Evolutionary conservation across 208 protist species (phyloP).

Genomic region (Vickermania ingenoplastis): DNA sequence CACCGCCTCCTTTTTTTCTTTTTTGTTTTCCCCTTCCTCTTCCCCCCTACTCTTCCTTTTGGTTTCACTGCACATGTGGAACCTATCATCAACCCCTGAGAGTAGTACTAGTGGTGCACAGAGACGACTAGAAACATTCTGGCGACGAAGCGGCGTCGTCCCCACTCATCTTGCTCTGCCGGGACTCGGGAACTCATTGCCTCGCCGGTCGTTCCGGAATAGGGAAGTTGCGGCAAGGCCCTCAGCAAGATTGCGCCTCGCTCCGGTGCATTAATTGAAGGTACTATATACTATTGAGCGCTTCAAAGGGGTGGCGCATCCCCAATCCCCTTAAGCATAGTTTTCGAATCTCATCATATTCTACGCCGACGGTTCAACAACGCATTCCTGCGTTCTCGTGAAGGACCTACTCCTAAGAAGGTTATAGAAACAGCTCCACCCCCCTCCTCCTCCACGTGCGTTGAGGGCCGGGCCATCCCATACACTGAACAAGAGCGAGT

Average conservation of each 20-base stretch:
- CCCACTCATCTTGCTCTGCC: not conserved
- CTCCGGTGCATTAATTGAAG: no score
- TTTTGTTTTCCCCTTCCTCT: conserved; percentile 11
- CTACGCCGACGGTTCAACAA: no score
- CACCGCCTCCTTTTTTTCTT: conserved; percentile 1
- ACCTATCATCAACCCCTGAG: no score
- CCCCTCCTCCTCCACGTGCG: no score
- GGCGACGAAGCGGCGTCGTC: not conserved
- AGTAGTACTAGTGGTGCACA: no score
- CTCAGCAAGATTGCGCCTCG: no score
- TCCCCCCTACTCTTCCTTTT: not conserved
- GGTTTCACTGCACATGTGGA: conserved; percentile 1
- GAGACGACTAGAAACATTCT: no score
- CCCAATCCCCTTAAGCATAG: no score
- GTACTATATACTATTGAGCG: no score
- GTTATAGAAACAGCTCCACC: no score
- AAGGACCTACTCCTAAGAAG: not conserved
- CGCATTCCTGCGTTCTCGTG: not conserved
- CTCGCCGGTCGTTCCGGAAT: not conserved
- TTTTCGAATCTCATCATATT: no score
- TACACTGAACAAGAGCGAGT: not conserved
- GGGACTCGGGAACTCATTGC: not conserved
- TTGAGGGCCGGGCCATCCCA: not conserved
- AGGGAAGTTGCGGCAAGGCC: not conserved
- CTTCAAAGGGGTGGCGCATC: no score